phyloP scores from a whole-genome alignment of 2,329 filamentous ascomycete genomes.

The Onygenales sp. region DNA sequence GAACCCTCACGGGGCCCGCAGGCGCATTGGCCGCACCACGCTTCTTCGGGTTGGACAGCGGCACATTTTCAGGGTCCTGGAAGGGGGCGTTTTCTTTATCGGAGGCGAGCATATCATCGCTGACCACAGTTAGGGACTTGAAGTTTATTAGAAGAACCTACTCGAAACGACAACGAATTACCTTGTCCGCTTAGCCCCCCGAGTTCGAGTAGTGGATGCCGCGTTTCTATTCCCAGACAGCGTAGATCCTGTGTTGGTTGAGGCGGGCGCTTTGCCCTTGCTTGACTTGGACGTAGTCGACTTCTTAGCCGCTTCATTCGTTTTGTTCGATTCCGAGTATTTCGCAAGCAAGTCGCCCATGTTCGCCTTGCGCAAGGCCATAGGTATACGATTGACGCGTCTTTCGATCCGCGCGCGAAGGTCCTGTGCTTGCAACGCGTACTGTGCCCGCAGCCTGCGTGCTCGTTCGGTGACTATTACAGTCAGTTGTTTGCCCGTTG shows the following conservation, averaged over 20 bases:
- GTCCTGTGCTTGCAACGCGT: constrained; percentile 77
- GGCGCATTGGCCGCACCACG: constrained; percentile 32
- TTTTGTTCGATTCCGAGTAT: constrained; percentile 26
- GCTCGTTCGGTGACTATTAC: constrained; percentile 71
- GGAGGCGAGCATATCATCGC: constrained; percentile 52
- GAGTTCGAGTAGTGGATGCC: constrained; percentile 14
- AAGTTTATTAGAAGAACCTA: constrained; percentile 7
- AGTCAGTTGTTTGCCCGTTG: background rate
- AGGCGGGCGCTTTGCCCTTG: constrained; percentile 22
- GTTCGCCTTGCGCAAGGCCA: constrained; percentile 64
- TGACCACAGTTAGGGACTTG: constrained; percentile 28
- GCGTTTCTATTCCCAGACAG: constrained; percentile 20
- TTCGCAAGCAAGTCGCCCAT: constrained; percentile 69
- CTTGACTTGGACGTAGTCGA: constrained; percentile 16
- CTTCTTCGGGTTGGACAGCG: constrained; percentile 62
- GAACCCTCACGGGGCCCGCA: constrained; percentile 29
- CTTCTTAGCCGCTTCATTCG: constrained; percentile 30
- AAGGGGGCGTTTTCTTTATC: constrained; percentile 66
- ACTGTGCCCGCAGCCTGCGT: constrained; percentile 78
- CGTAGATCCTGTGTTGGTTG: constrained; percentile 10
- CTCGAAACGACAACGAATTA: constrained; percentile 8
- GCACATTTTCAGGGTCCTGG: constrained; percentile 31
- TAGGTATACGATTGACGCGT: constrained; percentile 84
- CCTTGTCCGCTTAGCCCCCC: constrained; percentile 24
- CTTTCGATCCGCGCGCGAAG: constrained; percentile 81